These are phyloP conservation scores for Fraxinus latifolia DNA, from an alignment of 305 asterid species.

Conservation along the genomic window DNA sequence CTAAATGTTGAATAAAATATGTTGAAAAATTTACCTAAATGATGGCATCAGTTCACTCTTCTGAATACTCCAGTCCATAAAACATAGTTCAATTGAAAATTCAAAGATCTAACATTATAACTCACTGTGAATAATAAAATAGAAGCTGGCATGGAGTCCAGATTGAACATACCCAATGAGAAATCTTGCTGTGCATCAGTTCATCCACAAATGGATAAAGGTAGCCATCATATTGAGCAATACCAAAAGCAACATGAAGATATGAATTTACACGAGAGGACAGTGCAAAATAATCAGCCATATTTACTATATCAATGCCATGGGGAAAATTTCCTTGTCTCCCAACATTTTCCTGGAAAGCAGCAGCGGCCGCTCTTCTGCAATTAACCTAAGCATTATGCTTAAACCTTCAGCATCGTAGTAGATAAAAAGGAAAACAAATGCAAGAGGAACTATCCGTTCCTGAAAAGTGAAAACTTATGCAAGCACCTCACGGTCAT, in stretches of 20 bases:
- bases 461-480: conserved; percentile 10
- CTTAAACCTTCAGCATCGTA: conserved; percentile 29
- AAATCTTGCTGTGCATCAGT: conserved; percentile 71
- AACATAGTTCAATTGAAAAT: conserved; percentile 4
- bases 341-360: conserved; percentile 99
- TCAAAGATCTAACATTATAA: conserved; percentile 15
- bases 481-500: conserved; percentile 89
- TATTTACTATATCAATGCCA: conserved; percentile 88
- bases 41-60: not conserved
- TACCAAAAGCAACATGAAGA: conserved; percentile 75
- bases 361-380: conserved; percentile 99
- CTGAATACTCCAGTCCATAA: not conserved
- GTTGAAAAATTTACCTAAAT: not conserved
- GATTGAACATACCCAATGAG: conserved; percentile 85
- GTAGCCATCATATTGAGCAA: conserved; percentile 86
- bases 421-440: conserved; percentile 21
- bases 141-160: conserved; percentile 22
- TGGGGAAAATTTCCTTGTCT: conserved; percentile 87
- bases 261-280: conserved; percentile 88
- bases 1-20: conserved; percentile 14
- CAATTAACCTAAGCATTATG: conserved; percentile 78
- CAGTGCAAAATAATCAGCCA: conserved; percentile 95
- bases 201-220: conserved; percentile 79
- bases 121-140: conserved; percentile 7
- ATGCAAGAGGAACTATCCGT: conserved; percentile 12